Conservation (phyloP, 2,329 filamentous ascomycete genomes). For the Davidsoniella virescens region DNA sequence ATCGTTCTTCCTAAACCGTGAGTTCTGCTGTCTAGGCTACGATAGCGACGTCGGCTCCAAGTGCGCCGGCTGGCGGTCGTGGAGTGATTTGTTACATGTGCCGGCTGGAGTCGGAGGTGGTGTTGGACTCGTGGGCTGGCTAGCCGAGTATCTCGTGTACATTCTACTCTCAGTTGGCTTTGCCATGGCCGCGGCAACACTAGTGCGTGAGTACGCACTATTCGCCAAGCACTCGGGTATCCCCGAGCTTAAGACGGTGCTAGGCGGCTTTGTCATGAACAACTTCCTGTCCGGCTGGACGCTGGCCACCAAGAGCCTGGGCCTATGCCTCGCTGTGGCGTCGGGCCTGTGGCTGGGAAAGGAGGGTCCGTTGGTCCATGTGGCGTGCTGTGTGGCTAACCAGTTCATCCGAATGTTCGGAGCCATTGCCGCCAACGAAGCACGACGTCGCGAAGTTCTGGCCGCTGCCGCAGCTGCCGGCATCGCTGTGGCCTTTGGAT, state of each 20-base stretch:
- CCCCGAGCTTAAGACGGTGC: conserved; percentile 89
- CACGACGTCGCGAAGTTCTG: conserved; percentile 80
- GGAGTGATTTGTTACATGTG: conserved; percentile 55
- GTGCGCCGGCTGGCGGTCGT: conserved; percentile 75
- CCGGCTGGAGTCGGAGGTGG: conserved; percentile 27
- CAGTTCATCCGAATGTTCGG: conserved; percentile 81
- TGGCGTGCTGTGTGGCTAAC: conserved; percentile 91
- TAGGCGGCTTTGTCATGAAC: conserved; percentile 85
- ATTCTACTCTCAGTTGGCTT: conserved; percentile 71
- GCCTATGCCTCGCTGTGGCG: conserved; percentile 75
- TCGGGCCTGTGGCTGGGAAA: conserved; percentile 96
- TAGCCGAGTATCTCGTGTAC: conserved; percentile 79
- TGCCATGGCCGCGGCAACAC: conserved; percentile 56
- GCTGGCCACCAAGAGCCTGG: conserved; percentile 73
- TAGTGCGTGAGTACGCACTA: conserved; percentile 70
- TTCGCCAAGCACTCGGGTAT: conserved; percentile 93
- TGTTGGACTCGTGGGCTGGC: conserved; percentile 47
- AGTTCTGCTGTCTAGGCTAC: conserved; percentile 88
- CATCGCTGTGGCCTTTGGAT: conserved; percentile 86
- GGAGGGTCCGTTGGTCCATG: conserved; percentile 87
- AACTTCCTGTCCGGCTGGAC: conserved; percentile 82
- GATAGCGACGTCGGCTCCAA: conserved; percentile 67
- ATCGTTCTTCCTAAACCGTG: conserved; percentile 76
- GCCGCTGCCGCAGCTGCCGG: conserved; percentile 85
- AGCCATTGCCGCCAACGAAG: conserved; percentile 74